Conservation (phyloP, 495 filamentous ascomycete species). For the Parmelia sp. region DNA sequence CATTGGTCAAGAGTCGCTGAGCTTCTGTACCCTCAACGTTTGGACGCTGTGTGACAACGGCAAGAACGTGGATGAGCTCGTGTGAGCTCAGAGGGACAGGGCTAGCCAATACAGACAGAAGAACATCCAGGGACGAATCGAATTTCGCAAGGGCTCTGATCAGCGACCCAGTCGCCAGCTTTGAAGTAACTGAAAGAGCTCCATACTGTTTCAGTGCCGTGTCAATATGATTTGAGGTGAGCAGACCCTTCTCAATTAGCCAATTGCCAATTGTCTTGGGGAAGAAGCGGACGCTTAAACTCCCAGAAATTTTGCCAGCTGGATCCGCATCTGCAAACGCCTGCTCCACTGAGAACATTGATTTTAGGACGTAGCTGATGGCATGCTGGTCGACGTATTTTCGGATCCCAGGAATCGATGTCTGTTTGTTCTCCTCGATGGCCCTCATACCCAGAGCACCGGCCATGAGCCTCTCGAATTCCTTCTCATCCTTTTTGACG, state of each 20-base stretch:
- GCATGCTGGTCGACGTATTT: slow-evolving; percentile 38
- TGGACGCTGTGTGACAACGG: slow-evolving; percentile 26
- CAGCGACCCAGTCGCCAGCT: slow-evolving; percentile 51
- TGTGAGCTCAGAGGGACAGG: slow-evolving; percentile 37
- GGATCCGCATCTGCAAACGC: slow-evolving; percentile 19
- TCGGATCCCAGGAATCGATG: not conserved
- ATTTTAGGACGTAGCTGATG: slow-evolving; percentile 46
- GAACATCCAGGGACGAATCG: slow-evolving; percentile 54
- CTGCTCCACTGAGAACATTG: slow-evolving; percentile 45
- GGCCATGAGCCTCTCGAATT: slow-evolving; percentile 52
- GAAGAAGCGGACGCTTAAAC: slow-evolving; percentile 36
- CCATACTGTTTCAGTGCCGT: slow-evolving; percentile 49
- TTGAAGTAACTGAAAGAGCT: slow-evolving; percentile 29
- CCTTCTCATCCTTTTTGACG: slow-evolving; percentile 36
- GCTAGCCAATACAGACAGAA: slow-evolving; percentile 48
- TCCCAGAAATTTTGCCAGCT: not conserved
- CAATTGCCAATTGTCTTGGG: slow-evolving; percentile 51
- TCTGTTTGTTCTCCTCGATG: not conserved
- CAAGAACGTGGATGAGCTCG: slow-evolving; percentile 40
- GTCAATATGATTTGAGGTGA: slow-evolving; percentile 56
- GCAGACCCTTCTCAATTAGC: slow-evolving; percentile 55
- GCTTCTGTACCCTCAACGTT: not conserved
- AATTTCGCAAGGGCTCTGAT: slow-evolving; percentile 51
- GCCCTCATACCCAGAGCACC: slow-evolving; percentile 8
- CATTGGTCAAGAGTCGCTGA: slow-evolving; percentile 18